Conservation (phyloP, 352 stramenopile genomes). For the Phytophthora pistaciae region DNA sequence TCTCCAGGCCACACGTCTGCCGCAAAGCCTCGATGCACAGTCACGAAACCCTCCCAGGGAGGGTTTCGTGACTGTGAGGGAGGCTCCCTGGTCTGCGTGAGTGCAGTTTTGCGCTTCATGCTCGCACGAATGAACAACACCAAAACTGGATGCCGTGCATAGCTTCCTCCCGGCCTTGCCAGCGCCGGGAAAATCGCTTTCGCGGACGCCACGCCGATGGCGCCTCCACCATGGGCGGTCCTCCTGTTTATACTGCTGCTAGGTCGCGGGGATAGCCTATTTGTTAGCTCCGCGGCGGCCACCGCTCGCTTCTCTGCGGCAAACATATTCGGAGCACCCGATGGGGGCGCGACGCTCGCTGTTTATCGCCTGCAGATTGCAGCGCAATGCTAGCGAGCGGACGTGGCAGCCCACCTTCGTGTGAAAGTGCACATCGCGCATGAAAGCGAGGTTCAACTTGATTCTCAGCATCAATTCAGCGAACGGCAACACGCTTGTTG, state of each 20-base stretch:
- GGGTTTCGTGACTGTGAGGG: no score
- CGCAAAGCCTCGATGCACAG: conserved; percentile 28
- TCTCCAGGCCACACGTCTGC: conserved; percentile 16
- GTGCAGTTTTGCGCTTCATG: conserved; percentile 10
- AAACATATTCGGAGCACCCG: neutral
- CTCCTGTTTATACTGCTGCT: conserved; percentile 4
- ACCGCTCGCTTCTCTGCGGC: neutral
- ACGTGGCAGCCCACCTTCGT: conserved; percentile 28
- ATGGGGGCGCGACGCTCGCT: conserved; percentile 7
- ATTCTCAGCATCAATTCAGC: conserved; percentile 4
- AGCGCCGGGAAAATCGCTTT: conserved; percentile 20
- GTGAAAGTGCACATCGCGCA: conserved; percentile 1
- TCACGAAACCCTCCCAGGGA: conserved; percentile 15
- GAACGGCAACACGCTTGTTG: conserved; percentile 1
- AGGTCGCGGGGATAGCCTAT: conserved; percentile 2
- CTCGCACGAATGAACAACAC: conserved; percentile 26
- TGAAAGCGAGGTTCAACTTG: conserved; percentile 20
- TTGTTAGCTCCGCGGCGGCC: neutral
- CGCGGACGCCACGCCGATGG: conserved; percentile 9
- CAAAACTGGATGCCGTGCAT: conserved; percentile 21
- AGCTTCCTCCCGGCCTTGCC: neutral
- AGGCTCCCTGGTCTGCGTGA: conserved; percentile 22
- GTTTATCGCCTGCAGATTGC: neutral
- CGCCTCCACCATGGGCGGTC: conserved; percentile 1
- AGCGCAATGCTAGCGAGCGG: conserved; percentile 13